Base-by-base conservation (phyloP, 2,329 filamentous ascomycete species). In the Ophiosphaerella narmari region DNA sequence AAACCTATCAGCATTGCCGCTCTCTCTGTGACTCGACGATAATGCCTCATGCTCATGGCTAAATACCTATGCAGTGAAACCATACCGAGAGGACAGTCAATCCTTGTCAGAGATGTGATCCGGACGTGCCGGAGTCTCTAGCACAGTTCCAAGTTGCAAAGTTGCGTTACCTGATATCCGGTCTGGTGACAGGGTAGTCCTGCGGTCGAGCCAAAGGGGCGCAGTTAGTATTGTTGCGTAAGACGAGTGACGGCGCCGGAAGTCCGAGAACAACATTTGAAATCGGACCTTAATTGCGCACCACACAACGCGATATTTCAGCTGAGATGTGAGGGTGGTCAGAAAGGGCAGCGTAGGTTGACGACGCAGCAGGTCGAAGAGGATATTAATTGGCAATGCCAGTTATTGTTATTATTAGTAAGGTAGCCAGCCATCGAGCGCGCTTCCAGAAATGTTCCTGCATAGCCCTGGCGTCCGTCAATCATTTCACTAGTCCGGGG, bases 381-480 rank as follows among this genome's bases (percentile, higher is more conserved):
- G 26, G 26, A 29, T 8, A 29, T 31, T 11, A 44, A 37, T 50
- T 54, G 44, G 54, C 53, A 61, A 57, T 42, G 23, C 21, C 24
- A 21, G 35, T 21, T 21, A 21, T 21, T 21, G 18, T 21, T 21
- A 21, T 21, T 21, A 21, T 21, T 21, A 21, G 18, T 21, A 21
- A 21, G 18, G 4, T 5, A 5, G 8, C 39, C 55, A 40, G 46
- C 54, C 43, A 59, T 59, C 4, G 18, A 53, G 52, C 59, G 54
- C 54, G 39, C 43, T 57, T 54, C 48, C 23, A 48, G 48, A 48
- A 48, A 41, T 23, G 57, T 58, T 57, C 57, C 57, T 60, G 57
- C 57, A 60, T 52, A 51, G 48, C 46, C 11, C 13, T 36, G 50
- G 48, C 18, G 44, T 26, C 29, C 38, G 44, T 43, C 37, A 44